These are phyloP conservation scores for Trichoderma sp. DNA, from an alignment of 2,329 filamentous ascomycete species.

Conservation along the genomic window DNA sequence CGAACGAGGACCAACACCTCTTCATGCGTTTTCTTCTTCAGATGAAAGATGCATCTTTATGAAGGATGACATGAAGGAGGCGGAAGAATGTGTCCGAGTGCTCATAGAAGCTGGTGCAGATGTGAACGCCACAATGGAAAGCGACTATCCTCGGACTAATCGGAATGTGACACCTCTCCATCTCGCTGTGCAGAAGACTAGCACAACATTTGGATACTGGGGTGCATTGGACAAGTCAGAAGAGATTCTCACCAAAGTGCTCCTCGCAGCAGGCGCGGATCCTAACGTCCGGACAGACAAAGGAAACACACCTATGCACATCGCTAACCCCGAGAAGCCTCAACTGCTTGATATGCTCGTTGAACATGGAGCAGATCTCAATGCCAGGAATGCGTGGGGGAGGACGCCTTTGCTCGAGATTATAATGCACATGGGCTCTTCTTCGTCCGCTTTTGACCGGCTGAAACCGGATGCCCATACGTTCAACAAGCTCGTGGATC, in stretches of 20 bases:
- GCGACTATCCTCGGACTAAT: accelerated
- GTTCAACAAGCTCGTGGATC: background rate
- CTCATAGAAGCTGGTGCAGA: background rate
- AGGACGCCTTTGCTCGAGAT: background rate
- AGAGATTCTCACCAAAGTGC: background rate
- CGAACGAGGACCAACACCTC: background rate
- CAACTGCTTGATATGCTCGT: background rate
- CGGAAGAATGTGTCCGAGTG: background rate
- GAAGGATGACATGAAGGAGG: background rate
- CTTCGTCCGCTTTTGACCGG: background rate
- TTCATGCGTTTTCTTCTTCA: background rate
- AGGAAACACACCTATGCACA: background rate
- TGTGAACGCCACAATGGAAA: background rate
- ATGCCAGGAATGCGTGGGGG: background rate
- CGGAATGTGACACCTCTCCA: background rate
- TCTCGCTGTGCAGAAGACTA: background rate
- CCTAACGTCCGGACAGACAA: background rate
- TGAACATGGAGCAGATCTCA: background rate
- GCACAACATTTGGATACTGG: background rate
- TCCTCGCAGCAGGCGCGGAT: background rate
- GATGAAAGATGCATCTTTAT: background rate
- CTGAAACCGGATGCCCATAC: background rate
- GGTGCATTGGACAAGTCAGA: background rate
- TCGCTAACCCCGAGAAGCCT: background rate
- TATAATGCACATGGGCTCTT: background rate